A percentile compares a stretch with the other conserved stretches of the same genome.
Evolutionary conservation across 1,139 yeast genomes (phyloP).

Genomic region (Zhuliangozyma parablackwelliae): DNA sequence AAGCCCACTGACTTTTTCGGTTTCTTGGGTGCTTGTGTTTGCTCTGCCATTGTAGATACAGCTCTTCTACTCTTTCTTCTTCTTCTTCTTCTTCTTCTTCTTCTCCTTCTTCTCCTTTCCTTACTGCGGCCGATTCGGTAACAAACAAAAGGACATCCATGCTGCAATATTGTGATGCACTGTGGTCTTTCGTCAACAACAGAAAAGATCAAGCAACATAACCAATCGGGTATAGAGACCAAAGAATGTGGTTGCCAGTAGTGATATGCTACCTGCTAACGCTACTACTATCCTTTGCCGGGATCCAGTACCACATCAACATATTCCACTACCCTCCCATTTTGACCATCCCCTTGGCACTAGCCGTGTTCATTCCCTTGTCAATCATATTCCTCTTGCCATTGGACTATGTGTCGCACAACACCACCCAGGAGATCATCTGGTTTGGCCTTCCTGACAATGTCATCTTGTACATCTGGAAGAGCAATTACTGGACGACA

Average conservation of each 20-base stretch:
- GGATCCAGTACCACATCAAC: conserved; percentile 35
- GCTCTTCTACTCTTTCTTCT: too few species aligned
- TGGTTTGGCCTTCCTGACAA: conserved; percentile 35
- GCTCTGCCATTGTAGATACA: conserved; percentile 1
- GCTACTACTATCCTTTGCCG: conserved; percentile 27
- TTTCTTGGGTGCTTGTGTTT: conserved; percentile 1
- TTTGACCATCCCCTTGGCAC: conserved; percentile 28
- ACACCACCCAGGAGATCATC: conserved; percentile 13
- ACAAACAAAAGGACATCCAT: too few species aligned
- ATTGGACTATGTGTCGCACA: conserved; percentile 36
- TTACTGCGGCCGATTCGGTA: not conserved
- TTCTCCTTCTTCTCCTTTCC: not conserved
- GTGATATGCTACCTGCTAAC: conserved; percentile 25
- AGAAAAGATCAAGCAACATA: too few species aligned
- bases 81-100: not conserved
- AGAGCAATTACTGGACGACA: conserved; percentile 75
- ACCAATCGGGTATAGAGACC: too few species aligned
- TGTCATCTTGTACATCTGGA: conserved; percentile 60
- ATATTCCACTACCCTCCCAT: conserved; percentile 33
- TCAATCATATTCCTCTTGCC: conserved; percentile 40
- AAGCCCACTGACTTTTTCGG: conserved; percentile 33
- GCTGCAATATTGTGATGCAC: too few species aligned
- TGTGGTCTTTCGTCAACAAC: too few species aligned
- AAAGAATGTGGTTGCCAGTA: conserved; percentile 27
- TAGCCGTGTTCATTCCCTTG: conserved; percentile 42